These are phyloP conservation scores for Macrocybe gigantea DNA, from an alignment of 768 basidiomycete genomes.

Conservation along the genomic window DNA sequence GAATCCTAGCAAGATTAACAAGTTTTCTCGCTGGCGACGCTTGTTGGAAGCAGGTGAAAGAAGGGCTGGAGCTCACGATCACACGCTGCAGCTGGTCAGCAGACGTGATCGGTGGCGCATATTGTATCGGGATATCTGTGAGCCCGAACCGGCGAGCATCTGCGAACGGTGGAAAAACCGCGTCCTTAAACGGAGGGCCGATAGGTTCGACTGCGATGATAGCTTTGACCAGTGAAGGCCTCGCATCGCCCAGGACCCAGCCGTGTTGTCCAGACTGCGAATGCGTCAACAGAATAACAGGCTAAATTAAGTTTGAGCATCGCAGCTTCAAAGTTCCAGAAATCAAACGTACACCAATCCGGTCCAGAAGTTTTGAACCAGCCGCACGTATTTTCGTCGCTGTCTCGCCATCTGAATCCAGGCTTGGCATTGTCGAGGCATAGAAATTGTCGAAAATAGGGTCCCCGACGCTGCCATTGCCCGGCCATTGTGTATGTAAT, in stretches of 20 bases:
- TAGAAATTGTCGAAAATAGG: constrained; percentile 39
- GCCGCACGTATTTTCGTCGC: constrained; percentile 34
- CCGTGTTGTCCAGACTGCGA: constrained; percentile 45
- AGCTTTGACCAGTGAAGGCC: constrained; percentile 36
- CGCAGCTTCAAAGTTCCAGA: background rate
- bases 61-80: constrained; percentile 18
- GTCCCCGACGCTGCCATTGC: constrained; percentile 42
- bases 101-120: constrained; percentile 33
- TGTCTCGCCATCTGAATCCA: constrained; percentile 27
- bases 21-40: constrained; percentile 33
- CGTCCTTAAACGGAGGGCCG: constrained; percentile 43
- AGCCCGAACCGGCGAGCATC: constrained; percentile 40
- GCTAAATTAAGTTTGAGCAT: constrained; percentile 20
- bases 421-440: constrained; percentile 33
- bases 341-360: constrained; percentile 35
- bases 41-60: constrained; percentile 38
- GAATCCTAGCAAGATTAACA: constrained; percentile 34
- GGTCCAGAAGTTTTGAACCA: constrained; percentile 37
- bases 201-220: constrained; percentile 45
- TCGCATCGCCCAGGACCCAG: constrained; percentile 42
- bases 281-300: constrained; percentile 42
- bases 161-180: constrained; percentile 28
- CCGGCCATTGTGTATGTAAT: constrained; percentile 48
- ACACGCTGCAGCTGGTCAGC: constrained; percentile 27
- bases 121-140: constrained; percentile 41